Base-by-base conservation (phyloP, 192 early-diverging fungal species). In the Phycomyces nitens region DNA sequence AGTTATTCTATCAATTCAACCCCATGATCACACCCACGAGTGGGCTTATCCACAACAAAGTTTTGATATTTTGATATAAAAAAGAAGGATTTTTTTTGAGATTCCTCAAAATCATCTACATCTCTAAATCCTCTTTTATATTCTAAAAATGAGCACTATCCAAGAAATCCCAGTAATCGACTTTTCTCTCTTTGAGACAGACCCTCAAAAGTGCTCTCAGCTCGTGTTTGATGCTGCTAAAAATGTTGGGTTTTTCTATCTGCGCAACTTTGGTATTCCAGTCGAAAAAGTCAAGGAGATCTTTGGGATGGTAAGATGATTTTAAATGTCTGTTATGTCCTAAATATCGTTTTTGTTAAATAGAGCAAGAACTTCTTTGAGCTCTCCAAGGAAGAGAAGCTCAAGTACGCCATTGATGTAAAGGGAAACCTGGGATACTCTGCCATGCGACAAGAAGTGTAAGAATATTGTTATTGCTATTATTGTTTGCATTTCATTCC, bases 151-250 rank as follows among this genome's bases (percentile, higher is more conserved):
- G 29, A 34, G 18, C 27, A 8, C 12, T 10, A 60, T 51, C 44
- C 47, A 55, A 4, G 16, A 68, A 41, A 85, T 86, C 56, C 84
- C 84, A 21, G 65, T 85, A 9, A 73, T 86, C 56, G 84, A 86
- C 67, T 84, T 86, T 65, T 63, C 71, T 24, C 51, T 74, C 14
- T 83, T 83, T 57, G 52, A 62, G 12, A 70, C 73, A 0, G 60
- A 80, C 40, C 69, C 66, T n/a, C 15, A 52, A 7, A 65, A 62
- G 53, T 78, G 75, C 51, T 69, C 73, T 2, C 66, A 67, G 10
- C 54, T 77, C 39, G 51, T 85, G 26, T 42, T 63, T 47, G 65
- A 70, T 18, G 84, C 82, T 10, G 56, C 62, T 34, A 64, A 64
- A 50, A 71, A 67, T 10, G 65, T 75, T 29, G 81, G 79, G 6